Conservation (phyloP, 169 alveolate genomes). For the Eimeria acervulina region DNA sequence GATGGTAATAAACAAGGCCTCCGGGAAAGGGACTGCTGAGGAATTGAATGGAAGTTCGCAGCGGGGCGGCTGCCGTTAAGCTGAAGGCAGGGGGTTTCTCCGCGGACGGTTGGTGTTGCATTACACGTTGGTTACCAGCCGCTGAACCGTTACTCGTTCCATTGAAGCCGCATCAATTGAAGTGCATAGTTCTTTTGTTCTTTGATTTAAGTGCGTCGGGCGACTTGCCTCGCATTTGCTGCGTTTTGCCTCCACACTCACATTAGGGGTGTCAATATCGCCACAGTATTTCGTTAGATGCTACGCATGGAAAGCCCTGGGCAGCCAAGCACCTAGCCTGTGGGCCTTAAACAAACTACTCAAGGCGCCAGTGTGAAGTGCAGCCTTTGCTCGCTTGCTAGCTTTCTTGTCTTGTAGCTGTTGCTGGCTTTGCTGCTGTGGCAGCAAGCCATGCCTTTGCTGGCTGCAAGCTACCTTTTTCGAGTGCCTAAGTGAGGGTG, state of each 20-base stretch:
- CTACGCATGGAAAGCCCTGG: slow-evolving; percentile 5
- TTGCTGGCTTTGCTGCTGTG: background rate
- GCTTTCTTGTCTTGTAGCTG: background rate
- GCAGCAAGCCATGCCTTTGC: slow-evolving; percentile 21
- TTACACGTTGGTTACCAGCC: background rate
- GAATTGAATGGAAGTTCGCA: background rate
- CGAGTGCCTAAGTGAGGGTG: background rate
- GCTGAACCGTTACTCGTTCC: background rate
- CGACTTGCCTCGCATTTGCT: background rate
- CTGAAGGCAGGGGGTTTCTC: background rate
- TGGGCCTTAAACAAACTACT: background rate
- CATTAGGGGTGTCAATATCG: background rate
- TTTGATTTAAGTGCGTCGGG: background rate
- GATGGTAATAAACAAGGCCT: background rate
- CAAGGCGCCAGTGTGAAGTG: background rate
- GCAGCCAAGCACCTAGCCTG: background rate
- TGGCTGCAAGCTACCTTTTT: background rate
- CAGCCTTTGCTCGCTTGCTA: background rate
- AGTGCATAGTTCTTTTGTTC: slow-evolving; percentile 47
- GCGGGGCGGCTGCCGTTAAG: background rate
- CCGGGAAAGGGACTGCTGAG: background rate
- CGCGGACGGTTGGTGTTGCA: slow-evolving; percentile 1
- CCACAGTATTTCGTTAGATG: background rate
- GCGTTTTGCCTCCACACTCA: background rate
- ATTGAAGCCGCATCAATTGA: slow-evolving; percentile 1